phyloP scores from a whole-genome alignment of 2,329 filamentous ascomycete genomes.

The Fusarium temperatum region DNA sequence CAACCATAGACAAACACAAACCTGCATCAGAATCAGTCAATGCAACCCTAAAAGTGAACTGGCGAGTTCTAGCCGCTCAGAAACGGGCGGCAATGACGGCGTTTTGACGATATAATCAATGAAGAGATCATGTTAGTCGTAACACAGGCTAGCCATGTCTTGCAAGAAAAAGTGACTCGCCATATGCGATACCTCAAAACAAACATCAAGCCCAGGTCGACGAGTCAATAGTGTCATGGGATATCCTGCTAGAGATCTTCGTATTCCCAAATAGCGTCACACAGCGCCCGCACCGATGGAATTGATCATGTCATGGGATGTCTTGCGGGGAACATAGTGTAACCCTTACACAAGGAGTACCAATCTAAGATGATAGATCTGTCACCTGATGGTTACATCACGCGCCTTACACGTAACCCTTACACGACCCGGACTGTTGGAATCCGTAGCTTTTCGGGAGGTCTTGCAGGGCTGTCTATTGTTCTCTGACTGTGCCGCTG shows the following conservation, averaged over 20 bases:
- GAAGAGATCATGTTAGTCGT: neutral
- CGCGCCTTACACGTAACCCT: too few species aligned
- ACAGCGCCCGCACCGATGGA: neutral
- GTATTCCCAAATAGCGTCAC: neutral
- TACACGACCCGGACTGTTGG: neutral
- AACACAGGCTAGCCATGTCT: neutral
- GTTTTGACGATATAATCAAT: neutral
- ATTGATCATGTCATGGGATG: too few species aligned
- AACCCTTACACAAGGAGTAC: too few species aligned
- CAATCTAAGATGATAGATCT: too few species aligned
- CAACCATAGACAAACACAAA: neutral
- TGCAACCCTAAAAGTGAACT: neutral
- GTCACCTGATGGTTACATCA: too few species aligned
- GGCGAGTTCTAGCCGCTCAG: neutral
- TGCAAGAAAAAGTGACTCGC: fast-evolving
- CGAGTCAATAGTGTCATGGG: neutral
- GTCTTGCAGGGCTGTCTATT: neutral
- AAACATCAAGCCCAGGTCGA: neutral
- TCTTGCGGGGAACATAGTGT: too few species aligned
- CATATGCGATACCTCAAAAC: neutral
- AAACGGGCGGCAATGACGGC: neutral
- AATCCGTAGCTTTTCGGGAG: fast-evolving
- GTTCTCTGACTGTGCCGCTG: neutral
- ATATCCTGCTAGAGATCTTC: neutral
- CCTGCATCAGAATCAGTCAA: neutral